Conservation (phyloP, 164 flowering plant species). For the Vitis labrusca region DNA sequence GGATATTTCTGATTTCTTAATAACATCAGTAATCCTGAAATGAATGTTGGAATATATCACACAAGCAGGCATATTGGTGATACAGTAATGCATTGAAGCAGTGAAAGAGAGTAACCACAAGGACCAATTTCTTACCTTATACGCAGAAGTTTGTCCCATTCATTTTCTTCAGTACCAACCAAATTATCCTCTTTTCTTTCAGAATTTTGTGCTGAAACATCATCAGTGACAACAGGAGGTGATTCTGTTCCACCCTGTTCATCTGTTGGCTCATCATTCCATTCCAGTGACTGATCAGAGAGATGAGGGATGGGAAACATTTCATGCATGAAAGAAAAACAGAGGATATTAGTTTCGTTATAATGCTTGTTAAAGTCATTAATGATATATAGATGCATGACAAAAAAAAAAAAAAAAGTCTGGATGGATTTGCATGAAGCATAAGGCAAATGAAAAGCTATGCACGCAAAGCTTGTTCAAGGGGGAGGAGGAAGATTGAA, state of each 20-base stretch:
- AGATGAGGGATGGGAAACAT: not conserved
- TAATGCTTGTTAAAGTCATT: not conserved
- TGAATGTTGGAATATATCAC: no score
- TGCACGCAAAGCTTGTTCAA: not conserved
- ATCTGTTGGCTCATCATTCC: slow-evolving; percentile 90
- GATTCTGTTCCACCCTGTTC: slow-evolving; percentile 65
- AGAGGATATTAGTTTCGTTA: not conserved
- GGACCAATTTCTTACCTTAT: slow-evolving; percentile 53
- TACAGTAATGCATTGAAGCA: not conserved
- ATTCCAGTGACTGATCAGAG: slow-evolving; percentile 67
- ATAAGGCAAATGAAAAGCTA: not conserved
- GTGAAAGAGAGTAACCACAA: not conserved
- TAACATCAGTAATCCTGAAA: no score
- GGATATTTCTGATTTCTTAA: no score
- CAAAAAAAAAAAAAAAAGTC: slow-evolving; percentile 1
- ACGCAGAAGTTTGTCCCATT: slow-evolving; percentile 95
- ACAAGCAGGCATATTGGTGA: no score
- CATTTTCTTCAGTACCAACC: slow-evolving; percentile 75
- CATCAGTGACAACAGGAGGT: slow-evolving; percentile 43
- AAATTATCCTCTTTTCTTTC: slow-evolving; percentile 64
- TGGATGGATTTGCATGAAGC: not conserved
- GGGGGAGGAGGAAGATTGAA: not conserved
- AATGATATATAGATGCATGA: not conserved
- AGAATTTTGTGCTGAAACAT: slow-evolving; percentile 41
- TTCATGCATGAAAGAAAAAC: not conserved